Conservation (phyloP, 108 stramenopile species). For the Chaetoceros tenuissimus region DNA sequence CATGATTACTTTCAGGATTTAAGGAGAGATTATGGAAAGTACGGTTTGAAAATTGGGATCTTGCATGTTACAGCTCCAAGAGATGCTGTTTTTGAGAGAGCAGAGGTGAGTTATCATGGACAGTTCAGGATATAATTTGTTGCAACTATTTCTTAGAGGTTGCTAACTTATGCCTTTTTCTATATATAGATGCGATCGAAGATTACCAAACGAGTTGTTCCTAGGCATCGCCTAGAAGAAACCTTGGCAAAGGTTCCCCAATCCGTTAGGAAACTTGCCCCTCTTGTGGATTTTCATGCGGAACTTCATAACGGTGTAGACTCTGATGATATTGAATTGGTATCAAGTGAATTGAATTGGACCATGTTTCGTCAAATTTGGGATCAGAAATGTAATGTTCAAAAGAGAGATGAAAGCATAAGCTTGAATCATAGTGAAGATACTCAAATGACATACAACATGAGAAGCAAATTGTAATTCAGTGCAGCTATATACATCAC, state of each 20-base stretch:
- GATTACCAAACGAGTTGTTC: slow-evolving; percentile 47
- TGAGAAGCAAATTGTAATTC: too few species aligned
- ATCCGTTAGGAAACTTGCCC: slow-evolving; percentile 31
- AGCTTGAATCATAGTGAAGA: too few species aligned
- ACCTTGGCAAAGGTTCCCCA: slow-evolving; percentile 45
- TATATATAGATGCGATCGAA: slow-evolving; percentile 20
- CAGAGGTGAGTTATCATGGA: slow-evolving; percentile 18
- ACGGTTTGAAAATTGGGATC: slow-evolving; percentile 43
- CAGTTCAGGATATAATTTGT: neutral
- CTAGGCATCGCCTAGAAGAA: slow-evolving; percentile 26
- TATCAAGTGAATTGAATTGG: slow-evolving; percentile 27
- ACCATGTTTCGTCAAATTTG: slow-evolving; percentile 29
- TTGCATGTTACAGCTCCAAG: slow-evolving; percentile 56
- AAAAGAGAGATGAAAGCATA: too few species aligned
- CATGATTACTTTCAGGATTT: slow-evolving; percentile 44
- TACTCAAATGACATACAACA: too few species aligned
- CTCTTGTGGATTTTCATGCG: slow-evolving; percentile 34
- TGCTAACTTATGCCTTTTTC: neutral
- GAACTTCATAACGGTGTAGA: slow-evolving; percentile 29
- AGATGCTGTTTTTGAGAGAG: slow-evolving; percentile 44
- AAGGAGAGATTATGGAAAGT: slow-evolving; percentile 31
- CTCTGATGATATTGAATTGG: slow-evolving; percentile 16
- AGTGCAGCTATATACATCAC: too few species aligned
- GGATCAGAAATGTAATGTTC: slow-evolving; percentile 45
- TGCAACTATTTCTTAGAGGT: neutral